A percentile compares a stretch with the other conserved stretches of the same genome.
These are phyloP conservation scores for Fagopyrum esculentum DNA, from an alignment of 148 eudicot species.

Conservation along the genomic window DNA sequence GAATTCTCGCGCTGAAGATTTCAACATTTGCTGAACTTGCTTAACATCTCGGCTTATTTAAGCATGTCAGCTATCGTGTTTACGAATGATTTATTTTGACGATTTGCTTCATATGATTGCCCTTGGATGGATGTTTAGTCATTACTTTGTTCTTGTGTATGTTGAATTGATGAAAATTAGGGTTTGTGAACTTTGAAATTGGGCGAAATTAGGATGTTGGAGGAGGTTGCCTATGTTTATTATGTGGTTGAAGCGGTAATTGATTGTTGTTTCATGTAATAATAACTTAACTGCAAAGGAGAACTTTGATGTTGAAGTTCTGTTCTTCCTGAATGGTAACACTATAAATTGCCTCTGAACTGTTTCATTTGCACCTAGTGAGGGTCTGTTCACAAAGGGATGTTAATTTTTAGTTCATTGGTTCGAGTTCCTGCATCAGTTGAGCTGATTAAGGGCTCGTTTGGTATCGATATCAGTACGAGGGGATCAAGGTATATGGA, in stretches of 20 bases:
- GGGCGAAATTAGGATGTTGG: background rate
- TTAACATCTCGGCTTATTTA: background rate
- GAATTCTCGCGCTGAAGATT: background rate
- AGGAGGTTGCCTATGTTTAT: too few relatives aligned
- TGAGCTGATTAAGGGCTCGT: background rate
- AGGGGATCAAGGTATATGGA: too few relatives aligned
- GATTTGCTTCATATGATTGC: background rate
- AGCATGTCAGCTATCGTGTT: background rate
- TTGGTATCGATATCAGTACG: too few relatives aligned
- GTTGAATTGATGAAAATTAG: background rate
- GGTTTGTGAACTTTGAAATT: background rate
- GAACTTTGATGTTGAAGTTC: too few relatives aligned
- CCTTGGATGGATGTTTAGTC: background rate
- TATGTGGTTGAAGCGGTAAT: background rate
- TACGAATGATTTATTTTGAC: background rate
- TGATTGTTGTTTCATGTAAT: background rate
- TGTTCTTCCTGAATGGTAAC: too few relatives aligned
- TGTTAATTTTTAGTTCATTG: background rate
- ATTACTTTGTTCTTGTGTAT: background rate
- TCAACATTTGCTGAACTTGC: background rate
- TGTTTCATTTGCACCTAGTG: background rate
- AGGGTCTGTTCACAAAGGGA: background rate
- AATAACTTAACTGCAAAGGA: background rate
- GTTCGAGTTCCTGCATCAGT: background rate
- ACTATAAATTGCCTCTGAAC: background rate